phyloP scores from a whole-genome alignment of 164 flowering plant species.

The Stephania yunnanensis region DNA sequence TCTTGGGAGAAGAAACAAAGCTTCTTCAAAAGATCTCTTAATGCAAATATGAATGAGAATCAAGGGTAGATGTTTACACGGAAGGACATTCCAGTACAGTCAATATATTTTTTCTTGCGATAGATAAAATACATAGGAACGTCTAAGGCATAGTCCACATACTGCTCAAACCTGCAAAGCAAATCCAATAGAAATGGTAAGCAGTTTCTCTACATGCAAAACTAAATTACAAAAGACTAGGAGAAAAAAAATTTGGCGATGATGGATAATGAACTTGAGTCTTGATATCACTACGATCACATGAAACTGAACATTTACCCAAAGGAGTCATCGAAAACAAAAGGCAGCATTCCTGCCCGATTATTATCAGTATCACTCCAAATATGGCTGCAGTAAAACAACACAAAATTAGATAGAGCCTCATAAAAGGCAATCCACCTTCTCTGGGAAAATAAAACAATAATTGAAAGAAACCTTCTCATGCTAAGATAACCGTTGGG shows the following conservation, averaged over 20 bases:
- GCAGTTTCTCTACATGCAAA: background rate
- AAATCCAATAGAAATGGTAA: background rate
- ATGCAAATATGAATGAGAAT: slow-evolving; percentile 5
- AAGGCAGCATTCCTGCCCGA: slow-evolving; percentile 98
- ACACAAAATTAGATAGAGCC: slow-evolving; percentile 8
- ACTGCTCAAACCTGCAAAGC: slow-evolving; percentile 81
- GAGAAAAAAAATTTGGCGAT: background rate
- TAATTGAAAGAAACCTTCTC: slow-evolving; percentile 66
- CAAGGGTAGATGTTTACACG: slow-evolving; percentile 53
- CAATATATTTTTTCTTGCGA: slow-evolving; percentile 85
- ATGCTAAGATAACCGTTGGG: slow-evolving; percentile 95
- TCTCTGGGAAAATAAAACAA: background rate
- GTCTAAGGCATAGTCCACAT: slow-evolving; percentile 96
- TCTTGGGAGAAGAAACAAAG: background rate
- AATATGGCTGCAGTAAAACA: slow-evolving; percentile 55
- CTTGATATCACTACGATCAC: background rate
- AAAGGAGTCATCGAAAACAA: slow-evolving; percentile 92
- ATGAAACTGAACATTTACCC: slow-evolving; percentile 43
- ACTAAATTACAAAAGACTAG: background rate
- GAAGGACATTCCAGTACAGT: slow-evolving; percentile 90
- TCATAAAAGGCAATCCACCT: background rate
- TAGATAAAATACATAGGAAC: slow-evolving; percentile 98
- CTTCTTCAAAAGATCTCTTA: slow-evolving; percentile 1
- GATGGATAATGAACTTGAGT: background rate
- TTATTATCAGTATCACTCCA: slow-evolving; percentile 94